Base-by-base conservation (phyloP, 2,329 filamentous ascomycete species). In the Penicillium sp. region DNA sequence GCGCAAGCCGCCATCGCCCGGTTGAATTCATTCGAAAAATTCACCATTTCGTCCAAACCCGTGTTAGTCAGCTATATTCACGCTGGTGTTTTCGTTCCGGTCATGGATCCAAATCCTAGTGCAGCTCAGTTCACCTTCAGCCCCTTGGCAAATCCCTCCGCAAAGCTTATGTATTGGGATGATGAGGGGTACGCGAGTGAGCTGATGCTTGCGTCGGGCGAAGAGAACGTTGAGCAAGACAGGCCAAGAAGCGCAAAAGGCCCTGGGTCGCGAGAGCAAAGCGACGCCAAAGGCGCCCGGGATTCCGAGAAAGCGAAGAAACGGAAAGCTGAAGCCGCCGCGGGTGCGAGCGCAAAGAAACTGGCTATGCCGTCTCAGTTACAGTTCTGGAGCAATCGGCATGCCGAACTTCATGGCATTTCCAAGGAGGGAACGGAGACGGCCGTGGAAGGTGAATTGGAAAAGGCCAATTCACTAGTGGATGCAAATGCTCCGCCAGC, bases 51-150 rank as follows among this genome's bases (percentile, higher is more conserved):
- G 0, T 88, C 84, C 3, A 84, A 82, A 55, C 80, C 83, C 0
- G 85, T 89, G 12, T 76, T 80, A 9, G 76, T 88, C 25, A 85
- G 80, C 38, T 89, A 86, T 56, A 90, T 90, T 35, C 88, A 93
- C 55, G 81, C 86, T n/a, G 88, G 88, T 4, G 87, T 93, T 3
- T 93, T 94, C 60, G 80, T 90, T 9, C 87, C 86, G 0, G 84
- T 86, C 38, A 75, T 85, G 42, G 79, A 83, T 43, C 75, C 77
- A 6, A 75, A 75, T 4, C 73, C 78, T 0, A 77, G 78, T 13
- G 79, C 75, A n/a, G 76, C 80, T 11, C 75, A 71, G 39, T 83
- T 83, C 63, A 85, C 84, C 0, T 90, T 91, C 60, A 76, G 77
- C 29, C 85, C 86, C 1, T 73, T 88, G 1, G 82, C 81, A 55